Percentiles rank a stretch among this genome's conserved stretches.
Conservation (phyloP, 768 basidiomycete species). For the Rhizopogon vesiculosus region DNA sequence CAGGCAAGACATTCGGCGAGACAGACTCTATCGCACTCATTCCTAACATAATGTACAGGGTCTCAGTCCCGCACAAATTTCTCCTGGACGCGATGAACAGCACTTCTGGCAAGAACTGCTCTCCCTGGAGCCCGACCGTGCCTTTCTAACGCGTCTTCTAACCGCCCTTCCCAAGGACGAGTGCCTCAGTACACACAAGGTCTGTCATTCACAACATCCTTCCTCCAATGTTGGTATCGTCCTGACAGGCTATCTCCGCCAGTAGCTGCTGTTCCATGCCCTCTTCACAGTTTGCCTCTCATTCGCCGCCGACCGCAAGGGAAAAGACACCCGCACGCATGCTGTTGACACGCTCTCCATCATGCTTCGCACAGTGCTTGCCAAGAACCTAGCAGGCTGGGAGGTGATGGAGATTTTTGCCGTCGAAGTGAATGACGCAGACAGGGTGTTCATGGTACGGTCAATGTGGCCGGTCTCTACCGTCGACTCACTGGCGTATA, state of each 20-base stretch:
- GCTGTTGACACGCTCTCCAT: constrained; percentile 50
- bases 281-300: constrained; percentile 45
- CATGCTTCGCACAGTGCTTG: constrained; percentile 42
- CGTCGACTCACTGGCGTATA: background rate
- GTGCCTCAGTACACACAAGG: constrained; percentile 49
- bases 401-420: constrained; percentile 70
- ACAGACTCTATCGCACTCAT: background rate
- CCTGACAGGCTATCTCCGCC: constrained; percentile 8
- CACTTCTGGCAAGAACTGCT: constrained; percentile 54
- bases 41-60: constrained; percentile 28
- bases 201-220: constrained; percentile 16
- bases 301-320: constrained; percentile 30
- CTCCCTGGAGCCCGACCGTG: constrained; percentile 45
- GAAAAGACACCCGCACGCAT: constrained; percentile 23
- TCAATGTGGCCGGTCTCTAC: background rate
- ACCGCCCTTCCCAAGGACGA: constrained; percentile 40
- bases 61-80: constrained; percentile 36
- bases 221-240: background rate
- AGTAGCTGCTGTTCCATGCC: constrained; percentile 46
- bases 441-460: constrained; percentile 50
- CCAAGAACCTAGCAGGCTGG: constrained; percentile 62
- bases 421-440: constrained; percentile 54
- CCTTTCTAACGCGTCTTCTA: constrained; percentile 39
- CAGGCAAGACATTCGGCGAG: constrained; percentile 22
- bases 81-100: constrained; percentile 36